These are phyloP conservation scores for Fusarium kyushuense DNA, from an alignment of 2,329 filamentous ascomycete genomes.

Conservation along the genomic window DNA sequence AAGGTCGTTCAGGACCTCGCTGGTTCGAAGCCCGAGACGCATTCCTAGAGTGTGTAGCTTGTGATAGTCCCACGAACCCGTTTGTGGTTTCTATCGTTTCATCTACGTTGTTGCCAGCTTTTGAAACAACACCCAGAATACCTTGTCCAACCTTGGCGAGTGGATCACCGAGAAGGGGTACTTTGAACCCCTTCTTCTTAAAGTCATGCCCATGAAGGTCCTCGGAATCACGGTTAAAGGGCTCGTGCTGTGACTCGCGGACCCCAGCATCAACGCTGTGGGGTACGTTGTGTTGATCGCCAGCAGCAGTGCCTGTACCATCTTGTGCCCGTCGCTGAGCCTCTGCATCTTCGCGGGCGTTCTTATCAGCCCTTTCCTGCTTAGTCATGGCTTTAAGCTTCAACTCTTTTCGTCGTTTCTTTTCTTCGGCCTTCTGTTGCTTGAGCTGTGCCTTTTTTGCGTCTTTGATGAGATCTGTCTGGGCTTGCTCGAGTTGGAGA, in stretches of 20 bases:
- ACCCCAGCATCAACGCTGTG: constrained; percentile 63
- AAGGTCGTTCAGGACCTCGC: constrained; percentile 45
- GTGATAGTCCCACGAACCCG: constrained; percentile 58
- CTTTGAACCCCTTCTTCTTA: constrained; percentile 45
- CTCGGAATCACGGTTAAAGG: constrained; percentile 12
- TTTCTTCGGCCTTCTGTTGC: constrained; percentile 71
- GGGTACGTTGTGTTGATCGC: constrained; percentile 65
- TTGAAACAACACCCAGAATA: constrained; percentile 59
- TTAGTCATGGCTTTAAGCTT: constrained; percentile 64
- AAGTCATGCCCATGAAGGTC: neutral
- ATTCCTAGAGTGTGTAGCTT: neutral
- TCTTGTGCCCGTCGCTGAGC: constrained; percentile 64
- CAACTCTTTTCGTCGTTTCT: constrained; percentile 67
- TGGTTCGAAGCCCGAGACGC: constrained; percentile 46
- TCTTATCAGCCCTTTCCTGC: constrained; percentile 61
- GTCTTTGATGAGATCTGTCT: constrained; percentile 84
- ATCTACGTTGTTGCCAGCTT: constrained; percentile 64
- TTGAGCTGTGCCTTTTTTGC: constrained; percentile 86
- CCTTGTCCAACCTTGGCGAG: constrained; percentile 63
- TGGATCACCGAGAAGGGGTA: constrained; percentile 53
- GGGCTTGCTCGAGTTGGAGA: constrained; percentile 78
- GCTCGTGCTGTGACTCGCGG: constrained; percentile 52
- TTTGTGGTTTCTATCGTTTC: constrained; percentile 66
- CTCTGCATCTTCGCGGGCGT: constrained; percentile 62
- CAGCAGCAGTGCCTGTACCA: constrained; percentile 62